Evolutionary conservation across 768 basidiomycete genomes (phyloP), one percentile per base, ranked within the genome.

Genomic region (Tulasnella sp.): DNA sequence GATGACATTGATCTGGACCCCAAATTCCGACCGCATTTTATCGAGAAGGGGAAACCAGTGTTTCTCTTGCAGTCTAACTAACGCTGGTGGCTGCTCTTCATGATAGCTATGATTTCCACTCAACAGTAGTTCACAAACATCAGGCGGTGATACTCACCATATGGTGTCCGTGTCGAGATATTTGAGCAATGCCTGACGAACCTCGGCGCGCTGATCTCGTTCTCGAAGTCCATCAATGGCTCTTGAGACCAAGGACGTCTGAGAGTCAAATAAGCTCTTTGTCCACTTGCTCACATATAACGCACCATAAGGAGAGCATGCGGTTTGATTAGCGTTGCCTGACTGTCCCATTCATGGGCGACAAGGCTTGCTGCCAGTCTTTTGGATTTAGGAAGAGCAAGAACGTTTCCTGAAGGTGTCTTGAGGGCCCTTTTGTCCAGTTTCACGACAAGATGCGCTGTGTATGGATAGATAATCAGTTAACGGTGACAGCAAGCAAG

Each of bases 331-430:
- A 93, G 65, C 4, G 73, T 82, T 58, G 81, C 81, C 70, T 97
- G 94, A 65, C 84, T 86, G 65, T 99, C 92, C 96, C 96, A 99
- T 72, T 99, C 96, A 56, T 86, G 77, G 17, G 92, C 96, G 63
- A 98, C 82, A 57, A 96, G 75, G 1, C 87, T 75, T 1, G 93
- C 91, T 19, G 86, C 74, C 27, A 93, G 70, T 39, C 75, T 67
- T 66, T 87, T 88, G 60, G 77, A 73, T 46, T 71, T 68, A 0
- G 92, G 92, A 12, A 98, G 63, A 34, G 82, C 66, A 29, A 99
- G 70, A 2, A 74, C 75, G 42, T 83, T 80, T n/a, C 93, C 93
- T 0, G 74, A 76, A 0, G 93, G 91, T 11, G 94, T 98, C 69
- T 88, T 94, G 57, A 99, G 74, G 0, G 86, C 73, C 34, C 89